These are phyloP conservation scores for Diaporthe humulicola DNA, from an alignment of 2,329 filamentous ascomycete species.

Conservation along the genomic window DNA sequence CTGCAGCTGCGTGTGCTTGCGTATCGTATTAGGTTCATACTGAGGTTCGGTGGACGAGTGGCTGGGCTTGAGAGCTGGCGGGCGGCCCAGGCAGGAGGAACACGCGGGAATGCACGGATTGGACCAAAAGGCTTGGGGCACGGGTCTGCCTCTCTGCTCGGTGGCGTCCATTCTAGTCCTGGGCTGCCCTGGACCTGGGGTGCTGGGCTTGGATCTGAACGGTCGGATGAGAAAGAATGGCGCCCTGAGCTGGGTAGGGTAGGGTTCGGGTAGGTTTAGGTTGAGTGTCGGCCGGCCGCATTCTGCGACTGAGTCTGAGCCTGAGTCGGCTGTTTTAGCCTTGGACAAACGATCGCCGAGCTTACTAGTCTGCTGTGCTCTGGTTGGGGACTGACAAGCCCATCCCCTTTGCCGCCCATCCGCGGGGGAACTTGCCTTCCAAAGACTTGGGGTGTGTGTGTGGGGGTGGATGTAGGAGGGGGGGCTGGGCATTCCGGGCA, in stretches of 20 bases:
- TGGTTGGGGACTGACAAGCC: conserved; percentile 26
- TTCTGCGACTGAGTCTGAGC: conserved; percentile 27
- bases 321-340: conserved; percentile 26
- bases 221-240: conserved; percentile 1
- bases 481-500: neutral
- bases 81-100: conserved; percentile 21
- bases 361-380: conserved; percentile 12
- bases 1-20: neutral
- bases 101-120: conserved; percentile 14
- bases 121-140: neutral
- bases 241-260: neutral
- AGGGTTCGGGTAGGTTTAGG: conserved; percentile 1
- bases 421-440: neutral
- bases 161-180: neutral
- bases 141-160: neutral
- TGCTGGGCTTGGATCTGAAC: neutral
- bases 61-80: conserved; percentile 8
- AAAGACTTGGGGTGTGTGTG: neutral
- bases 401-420: conserved; percentile 26
- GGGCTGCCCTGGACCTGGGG: neutral
- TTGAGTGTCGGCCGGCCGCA: conserved; percentile 28
- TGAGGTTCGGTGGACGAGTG: neutral
- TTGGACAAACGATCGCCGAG: conserved; percentile 20
- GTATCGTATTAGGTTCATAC: neutral
- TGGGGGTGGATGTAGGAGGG: conserved; percentile 1